Evolutionary conservation across 495 filamentous ascomycete genomes (phyloP), one percentile per base, ranked within the genome.

Genomic region (Penicillium odoratum): DNA sequence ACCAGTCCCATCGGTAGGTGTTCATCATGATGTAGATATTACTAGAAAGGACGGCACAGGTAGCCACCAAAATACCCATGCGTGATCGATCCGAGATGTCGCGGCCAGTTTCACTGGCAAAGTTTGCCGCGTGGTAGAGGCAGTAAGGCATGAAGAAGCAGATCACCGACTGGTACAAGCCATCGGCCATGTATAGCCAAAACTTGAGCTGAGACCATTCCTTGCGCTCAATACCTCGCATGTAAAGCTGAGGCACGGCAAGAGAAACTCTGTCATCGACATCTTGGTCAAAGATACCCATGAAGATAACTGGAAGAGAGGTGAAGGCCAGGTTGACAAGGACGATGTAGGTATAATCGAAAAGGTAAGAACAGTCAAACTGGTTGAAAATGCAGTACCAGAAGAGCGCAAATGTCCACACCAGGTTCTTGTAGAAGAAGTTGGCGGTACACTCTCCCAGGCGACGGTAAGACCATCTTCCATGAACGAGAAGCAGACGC

Each of bases 351-450:
- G 91, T 96, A 75, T 97, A 97, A 66, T 99, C 95, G 76, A 93
- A 96, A 51, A 97, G 86, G 72, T 98, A 98, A 26, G 92, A 89
- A 64, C 92, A 88, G 75, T 99, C 95, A 69, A 94, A 97, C 72
- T 94, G 88, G 81, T 89, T 91, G 75, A 88, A 98, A 54, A 94
- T 88, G 71, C 94, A 93, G 76, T 90, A 99, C 95, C 94, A 99
- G 81, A 98, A 96, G 53, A 99, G 88, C 26, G 91, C 85, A 65
- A 97, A 91, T 15, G 92, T 97, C 95, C 95, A 99, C 49, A 98
- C 88, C 75, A 99, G 87, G 76, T 97, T 98, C 89, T 99, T 99
- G 83, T 99, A 99, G 79, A 99, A 99, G 83, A 99, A 99, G 69
- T 99, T 99, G 66, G 92, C 91, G 62, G 93, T 96, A 29, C 89